Evolutionary conservation across 2,329 filamentous ascomycete genomes (phyloP), one percentile per base, ranked within the genome.

Genomic region (Metarhizium robertsii): DNA sequence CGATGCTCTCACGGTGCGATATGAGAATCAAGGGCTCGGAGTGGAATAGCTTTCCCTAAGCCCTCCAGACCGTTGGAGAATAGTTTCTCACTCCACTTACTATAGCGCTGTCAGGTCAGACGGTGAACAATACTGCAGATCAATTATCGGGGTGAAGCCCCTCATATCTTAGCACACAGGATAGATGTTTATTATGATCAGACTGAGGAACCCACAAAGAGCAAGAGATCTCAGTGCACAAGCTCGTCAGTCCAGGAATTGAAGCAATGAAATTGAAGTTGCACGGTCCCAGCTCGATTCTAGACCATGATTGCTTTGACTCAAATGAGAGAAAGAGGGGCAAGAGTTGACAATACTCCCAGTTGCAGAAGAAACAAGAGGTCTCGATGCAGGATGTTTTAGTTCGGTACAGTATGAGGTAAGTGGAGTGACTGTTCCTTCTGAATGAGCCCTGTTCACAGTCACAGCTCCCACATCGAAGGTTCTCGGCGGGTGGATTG

Each of bases 1-100:
- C 54, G 70, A 72, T 53, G 66, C 66, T 49, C 66, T 72, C 46
- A 71, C 62, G 32, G 65, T 72, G 11, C 61, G 64, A 13, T 72
- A 72, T 53, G 69, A 72, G 34, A 56, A 61, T 29, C 54, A 32
- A 14, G 52, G 52, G n/a, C 42, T 45, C 6, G 42, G 42, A 20
- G 42, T 45, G 7, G 42, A 45, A 20, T 45, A 43, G 16, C 11
- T 36, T 36, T 36, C 34, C 25, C 25, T 25, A 34, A n/a, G 13
- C 5, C 38, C 16, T 16, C 42, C 42, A 10, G 42, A 16, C 6
- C 42, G 6, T 45, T 20, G n/a, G 16, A 20, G n/a, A 10, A 8
- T 20, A 8, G 42, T 45, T 45, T 45, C 42, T 45, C 42, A 16
- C 11, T 40, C 38, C 11, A 40, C 11, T 40, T 40, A 36, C 11